Conservation (phyloP, 2,329 filamentous ascomycete genomes). For the Xylaria sp. region DNA sequence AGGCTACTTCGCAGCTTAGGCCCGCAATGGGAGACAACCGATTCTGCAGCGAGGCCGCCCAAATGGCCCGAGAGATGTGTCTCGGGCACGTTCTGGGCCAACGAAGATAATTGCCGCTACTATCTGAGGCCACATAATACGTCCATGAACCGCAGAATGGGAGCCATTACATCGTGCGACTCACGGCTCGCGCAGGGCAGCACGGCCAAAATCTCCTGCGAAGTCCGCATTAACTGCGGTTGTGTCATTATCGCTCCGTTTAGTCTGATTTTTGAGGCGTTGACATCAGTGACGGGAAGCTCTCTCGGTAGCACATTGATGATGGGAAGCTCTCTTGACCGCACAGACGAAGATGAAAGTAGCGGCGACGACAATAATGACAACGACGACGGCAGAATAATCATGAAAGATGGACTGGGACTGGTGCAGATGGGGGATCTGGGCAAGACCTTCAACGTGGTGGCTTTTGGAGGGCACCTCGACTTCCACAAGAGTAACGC, state of each 20-base stretch:
- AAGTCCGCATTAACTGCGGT: constrained; percentile 35
- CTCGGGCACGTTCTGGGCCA: constrained; percentile 33
- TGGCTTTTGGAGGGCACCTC: constrained; percentile 33
- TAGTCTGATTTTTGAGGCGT: constrained; percentile 32
- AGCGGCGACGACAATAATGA: too few relatives aligned
- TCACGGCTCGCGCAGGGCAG: constrained; percentile 35
- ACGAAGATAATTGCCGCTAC: constrained; percentile 10
- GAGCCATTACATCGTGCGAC: constrained; percentile 21
- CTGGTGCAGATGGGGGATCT: constrained; percentile 38
- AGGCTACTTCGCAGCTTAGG: constrained; percentile 9
- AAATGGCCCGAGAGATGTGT: constrained; percentile 24
- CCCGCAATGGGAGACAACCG: constrained; percentile 24
- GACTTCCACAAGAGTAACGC: constrained; percentile 28
- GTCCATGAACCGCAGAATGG: constrained; percentile 33
- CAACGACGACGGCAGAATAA: constrained; percentile 30
- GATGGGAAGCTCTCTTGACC: constrained; percentile 24
- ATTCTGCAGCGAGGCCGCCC: constrained; percentile 12
- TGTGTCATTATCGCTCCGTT: constrained; percentile 35
- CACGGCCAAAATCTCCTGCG: constrained; percentile 32
- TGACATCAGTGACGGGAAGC: constrained; percentile 29
- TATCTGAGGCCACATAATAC: constrained; percentile 31
- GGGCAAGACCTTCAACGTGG: constrained; percentile 32
- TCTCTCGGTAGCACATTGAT: constrained; percentile 29
- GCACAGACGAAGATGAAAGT: too few relatives aligned
- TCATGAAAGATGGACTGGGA: constrained; percentile 34